Conservation (phyloP, 1,284 basidiomycete genomes). For the Dichomitus squalens region DNA sequence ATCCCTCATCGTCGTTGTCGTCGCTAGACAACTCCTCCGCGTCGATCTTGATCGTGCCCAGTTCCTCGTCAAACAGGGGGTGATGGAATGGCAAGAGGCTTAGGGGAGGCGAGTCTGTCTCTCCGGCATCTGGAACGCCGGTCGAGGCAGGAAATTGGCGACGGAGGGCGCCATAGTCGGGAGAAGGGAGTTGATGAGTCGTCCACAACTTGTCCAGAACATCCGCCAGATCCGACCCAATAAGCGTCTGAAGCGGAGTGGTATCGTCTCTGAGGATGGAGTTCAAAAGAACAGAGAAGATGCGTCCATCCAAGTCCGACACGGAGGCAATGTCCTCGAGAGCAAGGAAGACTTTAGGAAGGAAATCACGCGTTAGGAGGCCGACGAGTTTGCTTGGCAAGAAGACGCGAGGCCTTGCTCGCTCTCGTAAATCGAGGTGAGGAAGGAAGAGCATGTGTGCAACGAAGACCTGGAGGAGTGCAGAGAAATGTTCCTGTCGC, state of each 20-base stretch:
- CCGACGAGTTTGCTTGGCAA: constrained; percentile 34
- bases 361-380: constrained; percentile 38
- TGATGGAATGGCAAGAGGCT: constrained; percentile 54
- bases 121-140: not conserved
- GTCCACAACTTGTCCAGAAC: constrained; percentile 31
- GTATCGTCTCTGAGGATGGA: constrained; percentile 32
- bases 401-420: constrained; percentile 38
- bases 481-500: constrained; percentile 2
- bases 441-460: constrained; percentile 48
- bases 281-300: constrained; percentile 48
- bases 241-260: constrained; percentile 22
- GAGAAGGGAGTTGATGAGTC: constrained; percentile 16
- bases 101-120: constrained; percentile 5
- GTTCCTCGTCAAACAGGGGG: constrained; percentile 49
- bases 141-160: constrained; percentile 10
- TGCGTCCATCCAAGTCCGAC: constrained; percentile 46
- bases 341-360: constrained; percentile 40
- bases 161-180: constrained; percentile 17
- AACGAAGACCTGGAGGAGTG: constrained; percentile 33
- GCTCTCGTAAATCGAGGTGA: constrained; percentile 43
- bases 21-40: constrained; percentile 28
- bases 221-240: constrained; percentile 35
- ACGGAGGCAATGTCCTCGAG: constrained; percentile 32
- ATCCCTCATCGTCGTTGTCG: constrained; percentile 23
- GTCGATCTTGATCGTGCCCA: constrained; percentile 40